Percentiles rank a stretch among this genome's conserved stretches.
Conservation (phyloP, 768 basidiomycete genomes). For the Amyloporia xantha region DNA sequence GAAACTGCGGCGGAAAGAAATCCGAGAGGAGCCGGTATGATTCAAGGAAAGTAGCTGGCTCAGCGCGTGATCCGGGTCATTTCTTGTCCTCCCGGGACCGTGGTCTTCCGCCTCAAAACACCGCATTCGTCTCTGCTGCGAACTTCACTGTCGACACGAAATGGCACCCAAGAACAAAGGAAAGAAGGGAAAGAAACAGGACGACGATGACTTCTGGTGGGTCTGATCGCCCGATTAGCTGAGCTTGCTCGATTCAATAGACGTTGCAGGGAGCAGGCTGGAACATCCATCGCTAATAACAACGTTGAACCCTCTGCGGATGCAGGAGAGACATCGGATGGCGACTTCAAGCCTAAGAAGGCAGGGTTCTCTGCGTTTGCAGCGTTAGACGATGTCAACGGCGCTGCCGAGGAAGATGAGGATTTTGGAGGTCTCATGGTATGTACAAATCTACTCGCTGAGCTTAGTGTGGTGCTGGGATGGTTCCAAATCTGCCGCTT, state of each 20-base stretch:
- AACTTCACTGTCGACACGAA: neutral
- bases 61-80: neutral
- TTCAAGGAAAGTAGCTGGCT: too few relatives aligned
- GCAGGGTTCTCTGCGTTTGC: slow-evolving; percentile 47
- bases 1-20: neutral
- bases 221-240: slow-evolving; percentile 14
- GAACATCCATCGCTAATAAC: slow-evolving; percentile 46
- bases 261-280: slow-evolving; percentile 52
- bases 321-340: slow-evolving; percentile 34
- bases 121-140: too few relatives aligned
- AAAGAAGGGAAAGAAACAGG: slow-evolving; percentile 79
- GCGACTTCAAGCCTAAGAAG: slow-evolving; percentile 30
- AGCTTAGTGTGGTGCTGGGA: too few relatives aligned
- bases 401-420: slow-evolving; percentile 10
- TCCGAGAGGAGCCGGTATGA: neutral
- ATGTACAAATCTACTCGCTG: too few relatives aligned
- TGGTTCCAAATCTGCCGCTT: too few relatives aligned
- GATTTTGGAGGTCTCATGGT: slow-evolving; percentile 17
- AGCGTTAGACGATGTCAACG: slow-evolving; percentile 36
- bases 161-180: slow-evolving; percentile 74
- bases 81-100: neutral
- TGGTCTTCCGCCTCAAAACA: too few relatives aligned
- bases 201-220: slow-evolving; percentile 82
- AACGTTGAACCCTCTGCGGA: slow-evolving; percentile 20
- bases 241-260: slow-evolving; percentile 7